Evolutionary conservation across 768 basidiomycete genomes (phyloP).

Genomic region (Pleurotus sapidus): DNA sequence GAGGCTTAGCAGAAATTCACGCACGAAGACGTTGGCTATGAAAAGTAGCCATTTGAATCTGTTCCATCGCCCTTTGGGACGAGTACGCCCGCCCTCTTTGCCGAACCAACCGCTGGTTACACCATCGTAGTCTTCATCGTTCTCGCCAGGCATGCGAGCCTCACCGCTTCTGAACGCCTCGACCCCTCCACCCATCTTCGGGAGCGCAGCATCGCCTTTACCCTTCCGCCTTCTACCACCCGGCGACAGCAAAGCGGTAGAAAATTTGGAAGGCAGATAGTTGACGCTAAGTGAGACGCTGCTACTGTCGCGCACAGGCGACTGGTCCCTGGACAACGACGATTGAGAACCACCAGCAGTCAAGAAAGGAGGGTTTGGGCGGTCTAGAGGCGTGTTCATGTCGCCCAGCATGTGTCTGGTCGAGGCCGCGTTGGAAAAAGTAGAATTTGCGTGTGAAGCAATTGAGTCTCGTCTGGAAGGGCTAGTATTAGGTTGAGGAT

Average conservation of each 20-base stretch:
- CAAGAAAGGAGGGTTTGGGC: conserved; percentile 31
- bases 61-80: conserved; percentile 62
- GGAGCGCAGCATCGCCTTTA: conserved; percentile 32
- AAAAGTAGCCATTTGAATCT: conserved; percentile 84
- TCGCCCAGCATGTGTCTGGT: conserved; percentile 46
- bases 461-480: conserved; percentile 37
- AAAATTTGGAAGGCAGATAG: conserved; percentile 78
- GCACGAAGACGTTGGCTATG: conserved; percentile 52
- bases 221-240: conserved; percentile 35
- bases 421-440: conserved; percentile 43
- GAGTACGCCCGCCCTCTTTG: conserved; percentile 33
- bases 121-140: conserved; percentile 56
- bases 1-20: conserved; percentile 11
- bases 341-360: conserved; percentile 15
- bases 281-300: conserved; percentile 53
- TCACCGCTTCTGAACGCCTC: conserved; percentile 60
- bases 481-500: conserved; percentile 4
- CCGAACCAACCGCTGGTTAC: conserved; percentile 37
- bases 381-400: conserved; percentile 31
- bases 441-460: conserved; percentile 34
- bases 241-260: conserved; percentile 38
- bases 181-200: conserved; percentile 68
- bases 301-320: conserved; percentile 15
- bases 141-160: conserved; percentile 45
- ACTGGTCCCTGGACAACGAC: conserved; percentile 18